phyloP scores from a whole-genome alignment of 2,329 filamentous ascomycete species.

The Seiridium unicorne region DNA sequence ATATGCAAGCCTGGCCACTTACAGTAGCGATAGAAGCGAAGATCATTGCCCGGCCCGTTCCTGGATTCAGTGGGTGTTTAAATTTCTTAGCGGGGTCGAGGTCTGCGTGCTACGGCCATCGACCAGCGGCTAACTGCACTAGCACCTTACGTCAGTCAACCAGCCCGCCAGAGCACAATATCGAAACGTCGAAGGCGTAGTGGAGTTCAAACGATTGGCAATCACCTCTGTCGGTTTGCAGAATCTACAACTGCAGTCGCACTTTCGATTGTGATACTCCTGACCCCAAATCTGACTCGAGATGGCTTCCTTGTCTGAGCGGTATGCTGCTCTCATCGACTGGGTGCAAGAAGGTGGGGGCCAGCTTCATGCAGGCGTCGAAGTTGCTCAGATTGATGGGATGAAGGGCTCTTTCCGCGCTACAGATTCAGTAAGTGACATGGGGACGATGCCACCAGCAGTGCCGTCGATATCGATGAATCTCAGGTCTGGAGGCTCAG shows the following conservation, averaged over 20 bases:
- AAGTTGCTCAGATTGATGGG: conserved; percentile 48
- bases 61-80: not conserved
- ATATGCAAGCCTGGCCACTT: too few species aligned
- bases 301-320: conserved; percentile 20
- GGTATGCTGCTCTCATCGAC: conserved; percentile 35
- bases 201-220: too few species aligned
- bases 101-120: not conserved
- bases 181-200: too few species aligned
- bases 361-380: conserved; percentile 46
- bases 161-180: too few species aligned
- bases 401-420: conserved; percentile 57
- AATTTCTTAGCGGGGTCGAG: not conserved
- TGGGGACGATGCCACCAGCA: not conserved
- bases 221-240: too few species aligned
- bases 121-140: too few species aligned
- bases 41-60: not conserved
- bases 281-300: too few species aligned
- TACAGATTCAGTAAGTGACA: conserved; percentile 21
- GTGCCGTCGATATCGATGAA: not conserved
- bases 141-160: too few species aligned
- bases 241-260: too few species aligned
- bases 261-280: too few species aligned
- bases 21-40: not conserved
- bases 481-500: too few species aligned
- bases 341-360: conserved; percentile 50